Percentiles rank a stretch among this genome's conserved stretches.
Conservation (phyloP, 352 stramenopile species). For the Aphanomyces astaci region DNA sequence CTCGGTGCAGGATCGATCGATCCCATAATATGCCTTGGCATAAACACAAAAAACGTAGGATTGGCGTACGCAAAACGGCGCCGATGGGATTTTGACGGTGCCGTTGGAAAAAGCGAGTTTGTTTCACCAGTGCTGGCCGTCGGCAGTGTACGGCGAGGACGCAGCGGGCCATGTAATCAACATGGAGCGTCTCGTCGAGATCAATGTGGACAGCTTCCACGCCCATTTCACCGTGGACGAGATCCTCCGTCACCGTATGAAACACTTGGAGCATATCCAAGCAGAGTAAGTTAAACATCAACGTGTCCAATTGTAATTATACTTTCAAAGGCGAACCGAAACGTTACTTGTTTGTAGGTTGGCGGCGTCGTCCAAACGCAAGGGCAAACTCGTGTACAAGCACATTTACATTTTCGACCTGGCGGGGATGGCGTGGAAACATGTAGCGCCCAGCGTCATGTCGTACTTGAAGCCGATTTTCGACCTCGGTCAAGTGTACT, state of each 20-base stretch:
- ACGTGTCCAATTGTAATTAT: no score
- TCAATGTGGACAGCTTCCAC: constrained; percentile 52
- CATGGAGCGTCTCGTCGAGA: constrained; percentile 57
- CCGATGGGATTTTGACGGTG: constrained; percentile 41
- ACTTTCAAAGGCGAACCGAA: background rate
- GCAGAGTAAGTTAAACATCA: constrained; percentile 74
- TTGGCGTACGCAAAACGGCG: constrained; percentile 39
- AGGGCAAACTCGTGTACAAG: constrained; percentile 62
- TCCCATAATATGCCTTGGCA: no score
- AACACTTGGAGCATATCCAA: constrained; percentile 76
- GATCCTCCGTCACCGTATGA: constrained; percentile 51
- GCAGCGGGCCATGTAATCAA: constrained; percentile 58
- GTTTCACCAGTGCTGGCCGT: constrained; percentile 60
- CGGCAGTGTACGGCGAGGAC: constrained; percentile 63
- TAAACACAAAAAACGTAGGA: no score
- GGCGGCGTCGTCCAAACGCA: constrained; percentile 50
- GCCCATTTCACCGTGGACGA: constrained; percentile 50
- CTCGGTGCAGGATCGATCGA: no score
- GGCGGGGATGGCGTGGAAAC: constrained; percentile 60
- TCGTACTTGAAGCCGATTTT: constrained; percentile 69
- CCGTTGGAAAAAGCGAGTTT: constrained; percentile 50
- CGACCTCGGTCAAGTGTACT: constrained; percentile 66
- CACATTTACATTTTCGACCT: constrained; percentile 78
- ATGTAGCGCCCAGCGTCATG: constrained; percentile 45
- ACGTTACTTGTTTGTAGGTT: background rate